Percentiles rank a stretch among this genome's conserved stretches.
Conservation (phyloP, 208 protist genomes). For the Trypanosoma caninum region DNA sequence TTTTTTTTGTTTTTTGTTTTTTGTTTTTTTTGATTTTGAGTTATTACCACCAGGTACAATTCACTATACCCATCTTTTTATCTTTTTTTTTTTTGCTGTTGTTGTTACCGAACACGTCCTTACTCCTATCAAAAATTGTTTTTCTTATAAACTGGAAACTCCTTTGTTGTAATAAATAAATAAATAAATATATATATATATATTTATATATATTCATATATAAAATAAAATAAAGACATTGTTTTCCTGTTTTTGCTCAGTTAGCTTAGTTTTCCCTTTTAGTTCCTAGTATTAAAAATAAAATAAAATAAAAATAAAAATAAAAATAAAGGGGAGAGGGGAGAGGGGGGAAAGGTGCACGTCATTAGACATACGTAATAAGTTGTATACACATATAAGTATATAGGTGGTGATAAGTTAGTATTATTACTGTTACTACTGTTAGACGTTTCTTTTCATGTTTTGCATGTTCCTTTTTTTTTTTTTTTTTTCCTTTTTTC, state of each 20-base stretch:
- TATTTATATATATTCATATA: constrained; percentile 4
- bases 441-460: constrained; percentile 11
- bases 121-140: neutral
- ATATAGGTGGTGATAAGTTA: neutral
- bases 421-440: constrained; percentile 2
- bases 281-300: too few species aligned
- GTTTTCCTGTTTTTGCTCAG: too few species aligned
- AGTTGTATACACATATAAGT: constrained; percentile 3
- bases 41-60: too few species aligned
- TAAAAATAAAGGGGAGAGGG: constrained; percentile 8
- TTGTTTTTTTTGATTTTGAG: neutral
- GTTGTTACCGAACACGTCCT: neutral
- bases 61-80: too few species aligned
- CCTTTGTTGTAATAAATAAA: neutral
- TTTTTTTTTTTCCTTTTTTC: constrained; percentile 3
- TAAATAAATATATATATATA: neutral
- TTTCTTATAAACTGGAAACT: neutral
- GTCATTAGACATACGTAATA: too few species aligned
- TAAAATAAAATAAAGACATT: constrained; percentile 7
- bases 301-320: neutral
- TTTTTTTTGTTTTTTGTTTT: neutral
- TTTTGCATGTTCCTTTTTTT: neutral
- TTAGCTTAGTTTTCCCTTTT: too few species aligned
- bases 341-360: too few species aligned
- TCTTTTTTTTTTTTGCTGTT: neutral